phyloP scores from a whole-genome alignment of 768 basidiomycete genomes.

The Tricholoma hemisulphureum region DNA sequence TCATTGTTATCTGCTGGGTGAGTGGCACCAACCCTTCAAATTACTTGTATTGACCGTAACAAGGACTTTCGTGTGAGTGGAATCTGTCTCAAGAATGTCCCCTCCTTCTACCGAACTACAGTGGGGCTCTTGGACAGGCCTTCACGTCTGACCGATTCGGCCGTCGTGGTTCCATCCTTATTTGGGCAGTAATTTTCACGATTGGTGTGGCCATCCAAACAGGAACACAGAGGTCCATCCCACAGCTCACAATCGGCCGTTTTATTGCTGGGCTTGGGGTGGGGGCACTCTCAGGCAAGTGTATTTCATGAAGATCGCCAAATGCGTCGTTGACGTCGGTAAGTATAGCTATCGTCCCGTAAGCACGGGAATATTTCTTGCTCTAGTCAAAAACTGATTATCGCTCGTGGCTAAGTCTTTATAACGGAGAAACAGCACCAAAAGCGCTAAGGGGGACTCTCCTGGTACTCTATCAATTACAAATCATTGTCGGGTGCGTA shows the following conservation, averaged over 20 bases:
- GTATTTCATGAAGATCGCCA: background rate
- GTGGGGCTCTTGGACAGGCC: constrained; percentile 66
- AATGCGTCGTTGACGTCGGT: background rate
- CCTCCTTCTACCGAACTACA: constrained; percentile 17
- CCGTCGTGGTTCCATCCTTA: constrained; percentile 68
- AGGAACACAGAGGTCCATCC: constrained; percentile 55
- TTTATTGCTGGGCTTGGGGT: constrained; percentile 78
- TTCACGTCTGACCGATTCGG: constrained; percentile 76
- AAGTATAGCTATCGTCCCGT: constrained; percentile 49
- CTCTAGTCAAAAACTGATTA: constrained; percentile 24
- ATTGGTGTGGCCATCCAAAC: constrained; percentile 69
- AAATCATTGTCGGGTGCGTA: constrained; percentile 67
- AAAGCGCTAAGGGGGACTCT: constrained; percentile 70
- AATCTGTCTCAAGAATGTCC: constrained; percentile 4
- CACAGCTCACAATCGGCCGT: constrained; percentile 69
- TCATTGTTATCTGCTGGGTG: constrained; percentile 76
- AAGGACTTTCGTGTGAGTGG: constrained; percentile 54
- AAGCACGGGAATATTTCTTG: constrained; percentile 14
- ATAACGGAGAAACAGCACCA: constrained; percentile 78
- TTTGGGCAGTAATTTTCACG: constrained; percentile 76
- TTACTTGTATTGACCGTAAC: background rate
- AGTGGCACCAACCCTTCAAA: constrained; percentile 13
- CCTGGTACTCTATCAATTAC: constrained; percentile 73
- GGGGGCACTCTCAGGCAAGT: constrained; percentile 66
- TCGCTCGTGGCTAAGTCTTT: constrained; percentile 37